phyloP scores from a whole-genome alignment of 1,284 basidiomycete species.

The Cutaneotrichosporon curvatum region DNA sequence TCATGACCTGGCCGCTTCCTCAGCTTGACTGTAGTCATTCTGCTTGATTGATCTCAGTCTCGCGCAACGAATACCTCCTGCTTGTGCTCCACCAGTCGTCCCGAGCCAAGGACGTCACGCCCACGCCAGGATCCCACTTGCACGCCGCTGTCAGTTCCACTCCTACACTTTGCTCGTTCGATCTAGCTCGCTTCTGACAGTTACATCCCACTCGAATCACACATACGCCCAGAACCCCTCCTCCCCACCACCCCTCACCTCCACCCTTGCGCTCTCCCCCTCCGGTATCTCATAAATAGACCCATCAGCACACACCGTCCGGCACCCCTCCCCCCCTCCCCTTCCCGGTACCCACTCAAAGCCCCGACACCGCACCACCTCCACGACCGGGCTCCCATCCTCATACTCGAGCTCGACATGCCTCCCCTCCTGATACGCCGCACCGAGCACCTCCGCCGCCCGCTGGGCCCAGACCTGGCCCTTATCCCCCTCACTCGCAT shows the following conservation, averaged over 20 bases:
- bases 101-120: no score
- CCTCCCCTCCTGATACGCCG: conserved; percentile 64
- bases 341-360: not conserved
- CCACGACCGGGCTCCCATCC: conserved; percentile 19
- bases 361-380: conserved; percentile 15
- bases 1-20: no score
- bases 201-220: no score
- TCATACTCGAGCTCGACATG: conserved; percentile 61
- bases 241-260: conserved; percentile 10
- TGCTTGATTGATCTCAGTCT: no score
- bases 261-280: conserved; percentile 48
- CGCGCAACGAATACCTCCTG: no score
- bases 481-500: conserved; percentile 19
- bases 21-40: no score
- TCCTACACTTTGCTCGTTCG: no score
- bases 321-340: not conserved
- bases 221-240: conserved; percentile 26
- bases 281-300: conserved; percentile 55
- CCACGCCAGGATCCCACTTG: no score
- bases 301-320: conserved; percentile 67
- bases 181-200: no score
- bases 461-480: conserved; percentile 42
- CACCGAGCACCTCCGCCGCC: conserved; percentile 52
- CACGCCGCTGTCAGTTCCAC: no score
- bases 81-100: no score